Evolutionary conservation across 176 grass and related monocot genomes (phyloP).

Genomic region (Musa acuminata): DNA sequence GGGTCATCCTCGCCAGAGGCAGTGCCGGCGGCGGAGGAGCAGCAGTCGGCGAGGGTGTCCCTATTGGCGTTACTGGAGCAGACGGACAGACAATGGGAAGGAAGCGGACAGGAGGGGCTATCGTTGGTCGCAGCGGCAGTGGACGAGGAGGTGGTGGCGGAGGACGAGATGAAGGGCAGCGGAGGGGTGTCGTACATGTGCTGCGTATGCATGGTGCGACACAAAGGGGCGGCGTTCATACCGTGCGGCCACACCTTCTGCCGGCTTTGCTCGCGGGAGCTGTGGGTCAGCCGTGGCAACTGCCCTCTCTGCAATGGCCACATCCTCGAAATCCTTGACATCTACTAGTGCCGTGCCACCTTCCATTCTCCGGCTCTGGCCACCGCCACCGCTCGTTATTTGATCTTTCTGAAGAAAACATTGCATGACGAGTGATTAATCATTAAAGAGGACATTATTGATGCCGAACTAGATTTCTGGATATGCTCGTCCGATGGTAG

Average conservation of each 20-base stretch:
- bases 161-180: not conserved
- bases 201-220: conserved; percentile 5
- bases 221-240: not conserved
- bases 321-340: conserved; percentile 8
- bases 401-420: no score
- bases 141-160: not conserved
- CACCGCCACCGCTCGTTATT: no score
- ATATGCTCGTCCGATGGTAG: no score
- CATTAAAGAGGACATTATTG: no score
- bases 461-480: no score
- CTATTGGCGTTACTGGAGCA: conserved; percentile 71
- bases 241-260: conserved; percentile 15
- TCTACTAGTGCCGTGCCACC: not conserved
- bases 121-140: not conserved
- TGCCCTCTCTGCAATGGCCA: conserved; percentile 7
- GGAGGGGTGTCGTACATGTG: conserved; percentile 2
- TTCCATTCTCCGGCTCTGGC: not conserved
- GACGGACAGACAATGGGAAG: conserved; percentile 47
- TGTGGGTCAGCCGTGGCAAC: not conserved
- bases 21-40: not conserved
- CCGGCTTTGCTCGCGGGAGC: conserved; percentile 6
- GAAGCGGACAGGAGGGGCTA: not conserved
- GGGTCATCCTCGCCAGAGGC: not conserved
- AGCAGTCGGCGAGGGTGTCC: conserved; percentile 37
- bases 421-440: no score